These are phyloP conservation scores for Vaccinium macrocarpon DNA, from an alignment of 148 eudicot species.

Conservation along the genomic window DNA sequence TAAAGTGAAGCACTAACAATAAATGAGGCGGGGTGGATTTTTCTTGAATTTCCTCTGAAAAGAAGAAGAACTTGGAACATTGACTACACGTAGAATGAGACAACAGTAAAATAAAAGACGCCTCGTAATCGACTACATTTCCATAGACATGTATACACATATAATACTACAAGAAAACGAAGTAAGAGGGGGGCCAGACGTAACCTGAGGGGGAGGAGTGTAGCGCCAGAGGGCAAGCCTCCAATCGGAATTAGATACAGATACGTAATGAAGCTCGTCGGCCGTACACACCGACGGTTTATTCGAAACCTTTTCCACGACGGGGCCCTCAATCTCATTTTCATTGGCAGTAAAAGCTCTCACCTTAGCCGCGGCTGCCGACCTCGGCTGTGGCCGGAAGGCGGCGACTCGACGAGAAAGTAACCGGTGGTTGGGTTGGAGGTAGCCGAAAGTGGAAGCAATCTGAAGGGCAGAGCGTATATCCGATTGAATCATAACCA, in stretches of 20 bases:
- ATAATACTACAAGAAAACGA: neutral
- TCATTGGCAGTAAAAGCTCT: constrained; percentile 46
- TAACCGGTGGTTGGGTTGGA: constrained; percentile 11
- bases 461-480: constrained; percentile 41
- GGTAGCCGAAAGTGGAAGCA: constrained; percentile 35
- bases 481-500: constrained; percentile 31
- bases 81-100: neutral
- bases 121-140: neutral
- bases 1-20: neutral
- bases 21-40: neutral
- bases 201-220: constrained; percentile 65
- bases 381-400: constrained; percentile 23
- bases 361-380: constrained; percentile 13
- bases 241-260: constrained; percentile 66
- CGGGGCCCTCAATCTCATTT: constrained; percentile 18
- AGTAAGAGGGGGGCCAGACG: neutral
- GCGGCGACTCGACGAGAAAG: constrained; percentile 23
- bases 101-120: neutral
- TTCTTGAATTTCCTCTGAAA: neutral
- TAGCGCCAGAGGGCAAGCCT: constrained; percentile 95
- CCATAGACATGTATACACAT: neutral
- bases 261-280: constrained; percentile 91
- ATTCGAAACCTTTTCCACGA: constrained; percentile 36
- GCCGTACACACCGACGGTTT: constrained; percentile 91
- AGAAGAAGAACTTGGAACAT: neutral